Evolutionary conservation across 768 basidiomycete genomes (phyloP), one percentile per base, ranked within the genome.

Genomic region (Lactarius evosmus): DNA sequence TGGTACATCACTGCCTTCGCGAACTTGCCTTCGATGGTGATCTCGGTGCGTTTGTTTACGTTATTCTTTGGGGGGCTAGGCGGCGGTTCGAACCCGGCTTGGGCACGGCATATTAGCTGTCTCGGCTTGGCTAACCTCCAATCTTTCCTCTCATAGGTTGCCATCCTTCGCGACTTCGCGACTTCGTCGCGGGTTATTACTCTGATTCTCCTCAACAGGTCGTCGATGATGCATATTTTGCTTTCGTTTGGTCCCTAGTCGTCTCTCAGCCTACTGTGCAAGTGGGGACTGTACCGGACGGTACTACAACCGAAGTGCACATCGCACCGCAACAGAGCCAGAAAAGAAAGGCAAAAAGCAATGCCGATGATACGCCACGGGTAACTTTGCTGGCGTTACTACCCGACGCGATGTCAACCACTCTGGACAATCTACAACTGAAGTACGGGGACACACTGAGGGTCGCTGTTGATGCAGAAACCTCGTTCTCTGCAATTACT

Each of bases 11-110:
- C 72, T 89, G 89, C 72, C 80, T 94, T 38, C 87, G 88, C 41
- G 92, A 96, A 74, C 79, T 96, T 33, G 85, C 94, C 6, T 95
- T 94, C 74, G 93, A 95, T 70, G 93, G 93, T 6, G 91, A 95
- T 73, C 79, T 92, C 49, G 93, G 93, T 95, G 74, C 78, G 88
- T 82, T 52, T 63, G 61, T 55, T 52, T 52, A 63, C 50, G 51
- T 57, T 66, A 53, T 68, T 56, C 62, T 41, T 3, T n/a, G 32
- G 41, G 38, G 50, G 29, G 49, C 53, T 44, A n/a, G 57, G 56
- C 60, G 60, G 58, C 41, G 55, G 69, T 69, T 69, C 68, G 69
- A 69, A 62, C 56, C 69, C 58, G 50, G 6, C 12, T 7, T 41
- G 51, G 58, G 44, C 38, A 30, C 22, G 30, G n/a, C 36, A 27